Percentiles rank a stretch among this genome's conserved stretches.
These are phyloP conservation scores for Debaryomycetaceae sp. DNA, from an alignment of 1,139 yeast genomes.

Conservation along the genomic window DNA sequence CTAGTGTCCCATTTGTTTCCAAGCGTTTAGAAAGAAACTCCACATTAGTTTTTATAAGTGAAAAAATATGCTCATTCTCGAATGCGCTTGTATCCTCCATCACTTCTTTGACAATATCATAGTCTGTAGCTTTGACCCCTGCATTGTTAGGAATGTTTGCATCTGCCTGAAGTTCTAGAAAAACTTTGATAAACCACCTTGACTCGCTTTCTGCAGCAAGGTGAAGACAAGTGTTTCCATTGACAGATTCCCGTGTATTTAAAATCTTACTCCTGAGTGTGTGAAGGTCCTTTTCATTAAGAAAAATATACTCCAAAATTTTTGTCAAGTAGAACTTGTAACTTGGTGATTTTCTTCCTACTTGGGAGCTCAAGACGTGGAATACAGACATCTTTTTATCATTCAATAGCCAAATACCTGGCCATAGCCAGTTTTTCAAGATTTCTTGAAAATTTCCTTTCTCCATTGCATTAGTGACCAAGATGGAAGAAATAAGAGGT, in stretches of 20 bases:
- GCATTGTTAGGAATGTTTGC: conserved; percentile 73
- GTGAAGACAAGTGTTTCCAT: conserved; percentile 87
- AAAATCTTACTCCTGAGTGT: conserved; percentile 64
- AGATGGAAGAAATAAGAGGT: conserved; percentile 37
- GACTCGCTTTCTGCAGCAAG: conserved; percentile 89
- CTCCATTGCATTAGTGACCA: conserved; percentile 47
- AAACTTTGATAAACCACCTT: conserved; percentile 72
- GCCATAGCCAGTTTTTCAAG: conserved; percentile 34
- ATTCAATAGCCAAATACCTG: conserved; percentile 37
- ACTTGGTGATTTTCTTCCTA: conserved; percentile 29
- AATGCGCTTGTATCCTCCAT: conserved; percentile 10
- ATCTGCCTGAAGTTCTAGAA: conserved; percentile 86
- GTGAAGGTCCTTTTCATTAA: conserved; percentile 30
- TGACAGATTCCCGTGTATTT: conserved; percentile 66
- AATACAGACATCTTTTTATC: conserved; percentile 31
- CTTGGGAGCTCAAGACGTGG: conserved; percentile 33
- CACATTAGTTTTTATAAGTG: conserved; percentile 32
- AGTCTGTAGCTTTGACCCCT: conserved; percentile 83
- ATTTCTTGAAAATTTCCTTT: conserved; percentile 37
- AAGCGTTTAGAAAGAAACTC: conserved; percentile 31
- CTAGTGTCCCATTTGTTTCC: conserved; percentile 19
- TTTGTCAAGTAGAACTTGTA: conserved; percentile 70
- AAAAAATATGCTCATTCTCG: conserved; percentile 23
- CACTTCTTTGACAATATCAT: conserved; percentile 55
- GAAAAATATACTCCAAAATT: conserved; percentile 75